Conservation (phyloP, 1,284 basidiomycete genomes). For the Mycosarcoma mackinlayi region DNA sequence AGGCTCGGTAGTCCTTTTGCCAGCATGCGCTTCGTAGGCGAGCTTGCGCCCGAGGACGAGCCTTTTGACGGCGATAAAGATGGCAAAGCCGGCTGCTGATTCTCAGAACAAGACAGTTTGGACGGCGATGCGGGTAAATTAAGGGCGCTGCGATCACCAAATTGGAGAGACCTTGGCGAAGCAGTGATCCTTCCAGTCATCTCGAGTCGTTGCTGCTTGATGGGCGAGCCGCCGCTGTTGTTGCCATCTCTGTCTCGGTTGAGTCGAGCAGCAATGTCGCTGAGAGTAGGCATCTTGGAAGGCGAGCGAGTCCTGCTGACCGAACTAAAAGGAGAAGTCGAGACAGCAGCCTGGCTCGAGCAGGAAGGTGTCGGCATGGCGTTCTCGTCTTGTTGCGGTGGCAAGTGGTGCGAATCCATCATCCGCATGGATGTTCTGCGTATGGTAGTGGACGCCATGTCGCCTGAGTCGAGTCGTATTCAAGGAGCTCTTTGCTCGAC, state of each 20-base stretch:
- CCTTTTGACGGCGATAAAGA: slow-evolving; percentile 9
- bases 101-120: neutral
- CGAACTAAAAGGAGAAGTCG: slow-evolving; percentile 9
- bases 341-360: neutral
- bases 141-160: slow-evolving; percentile 6
- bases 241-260: slow-evolving; percentile 27
- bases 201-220: slow-evolving; percentile 37
- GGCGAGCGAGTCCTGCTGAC: slow-evolving; percentile 10
- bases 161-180: slow-evolving; percentile 17
- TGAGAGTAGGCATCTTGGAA: slow-evolving; percentile 49
- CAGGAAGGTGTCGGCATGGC: slow-evolving; percentile 9
- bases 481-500: too few relatives aligned
- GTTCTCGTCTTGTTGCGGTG: slow-evolving; percentile 27
- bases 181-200: slow-evolving; percentile 40
- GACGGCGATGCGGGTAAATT: slow-evolving; percentile 8
- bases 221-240: slow-evolving; percentile 13
- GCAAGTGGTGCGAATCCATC: neutral
- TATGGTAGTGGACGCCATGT: slow-evolving; percentile 32
- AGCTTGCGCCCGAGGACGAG: slow-evolving; percentile 15
- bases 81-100: neutral
- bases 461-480: too few relatives aligned
- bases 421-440: slow-evolving; percentile 22
- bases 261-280: slow-evolving; percentile 54
- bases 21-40: slow-evolving; percentile 30
- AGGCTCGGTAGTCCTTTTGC: slow-evolving; percentile 58